Percentiles rank a stretch among this genome's conserved stretches.
Conservation (phyloP, 257 asterid genomes). For the Solanum pinnatisectum region DNA sequence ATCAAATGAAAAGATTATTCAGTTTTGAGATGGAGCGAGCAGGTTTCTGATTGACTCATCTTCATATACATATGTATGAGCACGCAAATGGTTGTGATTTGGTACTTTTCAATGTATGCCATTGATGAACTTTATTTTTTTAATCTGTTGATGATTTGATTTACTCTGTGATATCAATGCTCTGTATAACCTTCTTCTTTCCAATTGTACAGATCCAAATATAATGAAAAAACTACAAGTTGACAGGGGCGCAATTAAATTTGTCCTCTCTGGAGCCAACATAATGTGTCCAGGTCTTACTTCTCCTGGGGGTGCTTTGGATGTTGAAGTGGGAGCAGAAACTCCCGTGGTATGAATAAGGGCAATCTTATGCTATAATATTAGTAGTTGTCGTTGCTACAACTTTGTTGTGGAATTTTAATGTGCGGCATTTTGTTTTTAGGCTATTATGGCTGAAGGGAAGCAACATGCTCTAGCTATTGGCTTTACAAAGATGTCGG, state of each 20-base stretch:
- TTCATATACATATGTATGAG: background rate
- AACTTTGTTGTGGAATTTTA: background rate
- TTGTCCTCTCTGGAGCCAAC: constrained; percentile 97
- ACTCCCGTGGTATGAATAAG: constrained; percentile 64
- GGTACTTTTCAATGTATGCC: background rate
- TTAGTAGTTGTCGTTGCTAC: background rate
- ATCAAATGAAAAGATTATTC: background rate
- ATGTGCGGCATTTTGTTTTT: constrained; percentile 4
- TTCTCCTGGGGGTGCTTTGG: constrained; percentile 96
- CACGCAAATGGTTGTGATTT: background rate
- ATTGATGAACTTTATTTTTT: background rate
- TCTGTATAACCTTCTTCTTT: background rate
- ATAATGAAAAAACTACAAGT: constrained; percentile 95
- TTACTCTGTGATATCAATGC: background rate
- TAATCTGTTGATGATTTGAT: background rate
- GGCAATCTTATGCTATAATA: background rate
- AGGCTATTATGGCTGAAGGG: constrained; percentile 99
- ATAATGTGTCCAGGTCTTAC: constrained; percentile 99
- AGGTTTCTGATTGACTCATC: background rate
- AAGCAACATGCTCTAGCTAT: constrained; percentile 97
- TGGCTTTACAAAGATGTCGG: constrained; percentile 96
- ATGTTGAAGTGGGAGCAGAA: constrained; percentile 77
- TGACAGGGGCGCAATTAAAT: constrained; percentile 92
- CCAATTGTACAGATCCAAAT: constrained; percentile 66
- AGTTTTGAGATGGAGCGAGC: background rate